Evolutionary conservation across 2,329 filamentous ascomycete species (phyloP).

Genomic region (Ciborinia camelliae): DNA sequence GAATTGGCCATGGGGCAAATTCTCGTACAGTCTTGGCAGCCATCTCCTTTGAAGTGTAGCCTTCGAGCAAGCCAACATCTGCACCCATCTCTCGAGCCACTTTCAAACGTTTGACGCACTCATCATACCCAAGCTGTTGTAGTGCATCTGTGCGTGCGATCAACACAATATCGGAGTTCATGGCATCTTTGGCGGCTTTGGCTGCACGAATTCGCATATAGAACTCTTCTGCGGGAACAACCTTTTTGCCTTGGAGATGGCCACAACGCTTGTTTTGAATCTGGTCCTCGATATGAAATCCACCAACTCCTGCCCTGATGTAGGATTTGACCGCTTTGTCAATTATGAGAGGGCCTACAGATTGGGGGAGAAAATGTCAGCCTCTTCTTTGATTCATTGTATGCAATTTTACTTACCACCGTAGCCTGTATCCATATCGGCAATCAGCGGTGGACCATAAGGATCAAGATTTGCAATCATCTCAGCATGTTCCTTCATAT

Average conservation of each 20-base stretch:
- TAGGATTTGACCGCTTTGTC: conserved; percentile 53
- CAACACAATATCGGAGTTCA: conserved; percentile 56
- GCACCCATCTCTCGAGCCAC: conserved; percentile 53
- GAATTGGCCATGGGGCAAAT: conserved; percentile 48
- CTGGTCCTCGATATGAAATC: conserved; percentile 61
- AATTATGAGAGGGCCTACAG: conserved; percentile 41
- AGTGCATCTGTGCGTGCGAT: conserved; percentile 63
- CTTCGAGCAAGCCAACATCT: conserved; percentile 60
- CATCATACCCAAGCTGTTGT: conserved; percentile 55
- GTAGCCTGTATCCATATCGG: conserved; percentile 51
- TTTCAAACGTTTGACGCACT: conserved; percentile 49
- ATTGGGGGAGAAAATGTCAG: not conserved
- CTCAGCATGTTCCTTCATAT: conserved; percentile 51
- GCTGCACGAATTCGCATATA: conserved; percentile 57
- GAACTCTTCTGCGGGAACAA: conserved; percentile 52
- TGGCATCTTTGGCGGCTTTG: conserved; percentile 46
- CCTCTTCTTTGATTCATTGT: not conserved
- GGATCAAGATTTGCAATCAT: conserved; percentile 52
- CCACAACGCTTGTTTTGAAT: conserved; percentile 63
- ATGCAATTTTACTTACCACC: conserved; percentile 31
- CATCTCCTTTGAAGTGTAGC: conserved; percentile 50
- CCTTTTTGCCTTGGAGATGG: conserved; percentile 57
- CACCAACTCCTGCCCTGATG: conserved; percentile 54
- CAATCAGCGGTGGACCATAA: conserved; percentile 47
- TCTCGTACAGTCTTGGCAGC: conserved; percentile 45